Base-by-base conservation (phyloP, 768 basidiomycete species). In the Dioszegia hungarica region DNA sequence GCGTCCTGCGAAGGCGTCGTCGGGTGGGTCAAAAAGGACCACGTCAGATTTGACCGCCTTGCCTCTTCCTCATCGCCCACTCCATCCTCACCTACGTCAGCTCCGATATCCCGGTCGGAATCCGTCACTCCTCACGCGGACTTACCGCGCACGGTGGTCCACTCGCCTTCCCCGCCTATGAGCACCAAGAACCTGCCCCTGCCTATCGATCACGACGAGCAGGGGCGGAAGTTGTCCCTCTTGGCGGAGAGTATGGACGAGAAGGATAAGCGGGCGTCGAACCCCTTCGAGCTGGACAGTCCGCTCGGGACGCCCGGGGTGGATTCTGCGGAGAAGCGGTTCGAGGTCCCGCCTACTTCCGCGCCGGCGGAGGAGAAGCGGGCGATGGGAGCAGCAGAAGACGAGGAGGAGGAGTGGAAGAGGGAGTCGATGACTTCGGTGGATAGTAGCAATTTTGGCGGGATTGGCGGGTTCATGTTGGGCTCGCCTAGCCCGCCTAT, bases 391-490 rank as follows among this genome's bases (percentile, higher is more conserved):
- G 43, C 15, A 15, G 40, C 25, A 28, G 40, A 25, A 31, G 12
- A 2, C 20, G 44, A 56, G 15, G 44, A 56, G 20, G 44, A 56
- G 20, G 19, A 17, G 11, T 15, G 9, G 24, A 45, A 56, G 31
- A 28, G 64, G 38, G 59, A 63, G 27, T 71, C 69, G 15, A 40
- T 63, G 14, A 33, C 36, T 10, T 68, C 66, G 8, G 41, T 41
- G 20, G 52, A 61, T 1, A 69, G 67, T 36, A 69, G 67, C 44
- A 64, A 54, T 9, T 60, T 65, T 14, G 68, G 70, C 3, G 70
- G 70, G 4, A 67, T 72, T 15, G 70, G 67, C n/a, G 70, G 70
- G 14, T 68, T 72, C 61, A 72, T 72, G 70, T 66, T 72, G 64
- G 70, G 60, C 12, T 53, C 49, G 33, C 53, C 53, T 39, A 40